Conservation (phyloP, 2,329 filamentous ascomycete genomes). For the Zelopaecilomyces penicillatus region DNA sequence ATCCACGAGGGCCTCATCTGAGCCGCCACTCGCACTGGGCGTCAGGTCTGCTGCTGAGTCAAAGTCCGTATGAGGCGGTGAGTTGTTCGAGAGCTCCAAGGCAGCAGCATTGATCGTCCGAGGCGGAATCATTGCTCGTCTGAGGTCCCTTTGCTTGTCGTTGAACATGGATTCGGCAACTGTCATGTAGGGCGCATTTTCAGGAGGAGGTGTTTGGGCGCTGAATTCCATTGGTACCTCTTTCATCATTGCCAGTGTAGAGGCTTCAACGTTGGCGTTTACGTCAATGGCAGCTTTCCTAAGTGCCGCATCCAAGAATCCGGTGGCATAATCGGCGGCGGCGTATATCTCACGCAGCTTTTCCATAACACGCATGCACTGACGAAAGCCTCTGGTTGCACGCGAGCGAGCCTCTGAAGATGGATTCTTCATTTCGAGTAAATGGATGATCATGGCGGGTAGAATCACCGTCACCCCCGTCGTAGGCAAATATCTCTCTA, state of each 20-base stretch:
- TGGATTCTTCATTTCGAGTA: conserved; percentile 83
- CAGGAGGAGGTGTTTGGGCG: conserved; percentile 45
- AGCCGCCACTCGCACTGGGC: conserved; percentile 36
- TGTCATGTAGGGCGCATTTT: conserved; percentile 37
- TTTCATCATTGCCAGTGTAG: conserved; percentile 27
- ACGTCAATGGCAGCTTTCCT: conserved; percentile 77
- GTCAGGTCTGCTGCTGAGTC: conserved; percentile 33
- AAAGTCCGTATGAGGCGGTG: conserved; percentile 37
- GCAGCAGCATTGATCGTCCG: conserved; percentile 29
- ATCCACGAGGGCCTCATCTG: conserved; percentile 30
- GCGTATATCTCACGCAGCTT: conserved; percentile 82
- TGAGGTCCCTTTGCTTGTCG: conserved; percentile 20
- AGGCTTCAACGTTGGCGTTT: conserved; percentile 28
- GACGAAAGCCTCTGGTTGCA: conserved; percentile 73
- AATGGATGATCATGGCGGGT: conserved; percentile 87
- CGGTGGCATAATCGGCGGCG: conserved; percentile 91
- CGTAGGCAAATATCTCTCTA: conserved; percentile 76
- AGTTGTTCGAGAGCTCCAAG: conserved; percentile 26
- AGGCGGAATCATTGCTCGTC: conserved; percentile 29
- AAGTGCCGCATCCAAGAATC: conserved; percentile 86
- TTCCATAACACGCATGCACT: conserved; percentile 89
- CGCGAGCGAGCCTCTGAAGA: conserved; percentile 61
- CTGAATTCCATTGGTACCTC: conserved; percentile 28
- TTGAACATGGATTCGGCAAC: conserved; percentile 31
- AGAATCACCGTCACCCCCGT: conserved; percentile 86